phyloP scores from a whole-genome alignment of 139 green algal species.

The Trebouxia sp. region DNA sequence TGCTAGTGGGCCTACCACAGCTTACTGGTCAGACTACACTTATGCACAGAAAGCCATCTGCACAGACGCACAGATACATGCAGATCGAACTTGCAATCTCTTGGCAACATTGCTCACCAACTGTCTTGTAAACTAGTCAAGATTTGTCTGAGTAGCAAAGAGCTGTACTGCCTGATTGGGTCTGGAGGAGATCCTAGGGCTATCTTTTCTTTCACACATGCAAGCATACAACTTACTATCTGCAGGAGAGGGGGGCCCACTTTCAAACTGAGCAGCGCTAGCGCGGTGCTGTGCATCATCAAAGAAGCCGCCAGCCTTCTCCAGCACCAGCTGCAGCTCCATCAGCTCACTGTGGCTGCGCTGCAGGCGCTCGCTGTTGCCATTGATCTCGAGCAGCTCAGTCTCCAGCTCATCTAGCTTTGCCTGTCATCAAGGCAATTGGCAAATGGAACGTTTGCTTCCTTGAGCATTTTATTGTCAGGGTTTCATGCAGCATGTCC shows the following conservation, averaged over 20 bases:
- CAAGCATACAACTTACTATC: slow-evolving; percentile 10
- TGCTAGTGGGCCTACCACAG: no score
- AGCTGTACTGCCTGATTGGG: no score
- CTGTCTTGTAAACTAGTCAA: no score
- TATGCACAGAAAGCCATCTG: no score
- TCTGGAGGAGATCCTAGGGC: no score
- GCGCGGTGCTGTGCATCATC: slow-evolving; percentile 62
- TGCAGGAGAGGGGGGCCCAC: slow-evolving; percentile 5
- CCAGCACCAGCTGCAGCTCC: slow-evolving; percentile 96
- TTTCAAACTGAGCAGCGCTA: slow-evolving; percentile 26
- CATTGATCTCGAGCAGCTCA: slow-evolving; percentile 88
- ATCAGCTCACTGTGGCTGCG: slow-evolving; percentile 83
- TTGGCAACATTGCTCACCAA: no score
- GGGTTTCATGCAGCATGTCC: background rate
- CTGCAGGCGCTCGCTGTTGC: slow-evolving; percentile 89
- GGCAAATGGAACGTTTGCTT: no score
- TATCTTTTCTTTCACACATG: no score
- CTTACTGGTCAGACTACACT: no score
- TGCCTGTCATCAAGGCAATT: slow-evolving; percentile 53
- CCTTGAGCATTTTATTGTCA: background rate
- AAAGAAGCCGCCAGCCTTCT: slow-evolving; percentile 91
- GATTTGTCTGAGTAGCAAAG: no score
- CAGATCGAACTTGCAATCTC: no score
- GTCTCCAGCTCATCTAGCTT: slow-evolving; percentile 88
- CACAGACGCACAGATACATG: no score